Percentiles rank a stretch among this genome's conserved stretches.
phyloP scores from a whole-genome alignment of 2,329 filamentous ascomycete genomes.

The Aaosphaeria pasadenensis region DNA sequence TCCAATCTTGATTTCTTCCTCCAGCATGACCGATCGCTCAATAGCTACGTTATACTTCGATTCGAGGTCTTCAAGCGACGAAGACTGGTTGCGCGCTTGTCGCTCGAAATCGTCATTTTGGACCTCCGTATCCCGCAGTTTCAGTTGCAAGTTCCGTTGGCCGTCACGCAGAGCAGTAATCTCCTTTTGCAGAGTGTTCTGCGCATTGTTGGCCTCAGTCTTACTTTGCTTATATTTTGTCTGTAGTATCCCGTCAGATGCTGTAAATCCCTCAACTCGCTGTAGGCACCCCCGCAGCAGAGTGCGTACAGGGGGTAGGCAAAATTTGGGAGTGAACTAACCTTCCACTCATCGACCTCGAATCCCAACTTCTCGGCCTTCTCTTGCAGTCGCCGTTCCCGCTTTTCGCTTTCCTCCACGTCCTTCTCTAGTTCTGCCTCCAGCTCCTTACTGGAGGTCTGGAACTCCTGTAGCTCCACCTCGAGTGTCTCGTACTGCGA shows the following conservation, averaged over 20 bases:
- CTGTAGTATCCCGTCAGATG: conserved; percentile 44
- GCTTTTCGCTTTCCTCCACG: conserved; percentile 90
- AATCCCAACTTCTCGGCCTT: conserved; percentile 82
- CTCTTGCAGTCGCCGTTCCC: conserved; percentile 79
- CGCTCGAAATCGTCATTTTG: conserved; percentile 98
- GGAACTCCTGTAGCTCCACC: conserved; percentile 87
- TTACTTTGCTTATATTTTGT: conserved; percentile 97
- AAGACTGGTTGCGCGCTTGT: conserved; percentile 92
- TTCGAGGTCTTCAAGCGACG: conserved; percentile 93
- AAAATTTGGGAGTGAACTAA: conserved; percentile 44
- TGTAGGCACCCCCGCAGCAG: neutral
- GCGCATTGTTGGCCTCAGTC: conserved; percentile 76
- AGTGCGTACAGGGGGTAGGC: neutral
- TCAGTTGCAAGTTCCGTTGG: conserved; percentile 77
- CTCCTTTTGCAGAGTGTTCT: conserved; percentile 88
- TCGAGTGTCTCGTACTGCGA: conserved; percentile 91
- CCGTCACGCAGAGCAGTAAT: conserved; percentile 85
- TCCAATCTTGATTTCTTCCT: conserved; percentile 87
- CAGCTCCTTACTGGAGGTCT: conserved; percentile 87
- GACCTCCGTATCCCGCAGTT: conserved; percentile 90
- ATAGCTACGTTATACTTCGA: conserved; percentile 95
- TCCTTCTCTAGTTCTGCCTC: conserved; percentile 95
- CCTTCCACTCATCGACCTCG: conserved; percentile 98
- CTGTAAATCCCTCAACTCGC: neutral
- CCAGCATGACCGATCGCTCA: conserved; percentile 86